Conservation (phyloP, 177 flowering plant genomes). For the Vitis hybrid region DNA sequence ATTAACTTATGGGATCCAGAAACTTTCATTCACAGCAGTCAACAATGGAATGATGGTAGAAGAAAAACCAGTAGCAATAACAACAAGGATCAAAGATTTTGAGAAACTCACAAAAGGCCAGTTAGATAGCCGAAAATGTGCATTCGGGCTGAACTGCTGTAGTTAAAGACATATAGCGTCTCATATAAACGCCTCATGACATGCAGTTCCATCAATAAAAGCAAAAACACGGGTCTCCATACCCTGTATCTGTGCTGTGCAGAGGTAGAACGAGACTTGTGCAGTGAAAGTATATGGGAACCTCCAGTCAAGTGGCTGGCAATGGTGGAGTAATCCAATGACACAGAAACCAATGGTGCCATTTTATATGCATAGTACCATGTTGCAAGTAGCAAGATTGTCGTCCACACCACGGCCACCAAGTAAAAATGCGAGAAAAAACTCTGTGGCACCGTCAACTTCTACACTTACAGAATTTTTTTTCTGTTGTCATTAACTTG, state of each 20-base stretch:
- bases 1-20: too few species aligned
- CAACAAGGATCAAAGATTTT: neutral
- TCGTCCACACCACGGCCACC: conserved; percentile 72
- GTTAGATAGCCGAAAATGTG: conserved; percentile 81
- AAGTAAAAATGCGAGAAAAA: conserved; percentile 82
- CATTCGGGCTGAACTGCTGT: conserved; percentile 85
- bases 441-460: conserved; percentile 74
- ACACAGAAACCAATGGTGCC: conserved; percentile 40
- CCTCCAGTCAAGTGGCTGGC: conserved; percentile 71
- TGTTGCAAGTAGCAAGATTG: conserved; percentile 51
- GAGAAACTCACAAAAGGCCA: conserved; percentile 75
- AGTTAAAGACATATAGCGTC: conserved; percentile 67
- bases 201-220: conserved; percentile 85
- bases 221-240: conserved; percentile 72
- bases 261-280: conserved; percentile 32
- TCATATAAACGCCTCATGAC: conserved; percentile 80
- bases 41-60: too few species aligned
- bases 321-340: conserved; percentile 39
- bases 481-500: neutral
- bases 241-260: conserved; percentile 34
- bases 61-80: neutral
- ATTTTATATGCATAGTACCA: conserved; percentile 65
- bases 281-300: conserved; percentile 49
- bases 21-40: too few species aligned
- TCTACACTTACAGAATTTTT: conserved; percentile 42